These are phyloP conservation scores for Alternaria arbusti DNA, from an alignment of 2,329 filamentous ascomycete genomes.

Conservation along the genomic window DNA sequence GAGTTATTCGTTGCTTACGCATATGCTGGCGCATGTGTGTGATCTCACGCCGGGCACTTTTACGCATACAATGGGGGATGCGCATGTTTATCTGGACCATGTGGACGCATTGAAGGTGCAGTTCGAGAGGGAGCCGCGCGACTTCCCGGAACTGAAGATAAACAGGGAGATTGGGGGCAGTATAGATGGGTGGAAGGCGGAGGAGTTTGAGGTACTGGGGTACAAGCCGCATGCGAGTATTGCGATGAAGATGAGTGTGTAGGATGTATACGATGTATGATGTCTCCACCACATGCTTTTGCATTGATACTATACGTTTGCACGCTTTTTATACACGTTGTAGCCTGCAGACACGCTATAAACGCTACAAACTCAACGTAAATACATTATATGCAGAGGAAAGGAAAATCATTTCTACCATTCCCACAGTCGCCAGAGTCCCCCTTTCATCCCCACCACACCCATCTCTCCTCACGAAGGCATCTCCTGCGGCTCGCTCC, in stretches of 20 bases:
- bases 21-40: constrained; percentile 91
- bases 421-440: no score
- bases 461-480: not conserved
- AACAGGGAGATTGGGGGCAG: constrained; percentile 69
- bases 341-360: not conserved
- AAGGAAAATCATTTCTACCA: no score
- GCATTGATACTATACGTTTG: not conserved
- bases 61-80: constrained; percentile 96
- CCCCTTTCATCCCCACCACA: not conserved
- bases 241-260: constrained; percentile 99
- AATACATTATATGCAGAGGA: no score
- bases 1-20: constrained; percentile 88
- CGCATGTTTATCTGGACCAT: constrained; percentile 95
- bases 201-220: constrained; percentile 85
- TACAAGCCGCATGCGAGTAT: constrained; percentile 93
- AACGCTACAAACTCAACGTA: not conserved
- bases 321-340: rapidly evolving
- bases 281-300: not conserved
- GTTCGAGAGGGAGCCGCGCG: constrained; percentile 76
- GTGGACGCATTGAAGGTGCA: constrained; percentile 85
- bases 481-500: constrained; percentile 6
- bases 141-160: constrained; percentile 82
- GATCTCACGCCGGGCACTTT: constrained; percentile 84
- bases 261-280: not conserved
- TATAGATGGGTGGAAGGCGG: constrained; percentile 88